phyloP scores from a whole-genome alignment of 768 basidiomycete genomes.

The Pisolithus microcarpus region DNA sequence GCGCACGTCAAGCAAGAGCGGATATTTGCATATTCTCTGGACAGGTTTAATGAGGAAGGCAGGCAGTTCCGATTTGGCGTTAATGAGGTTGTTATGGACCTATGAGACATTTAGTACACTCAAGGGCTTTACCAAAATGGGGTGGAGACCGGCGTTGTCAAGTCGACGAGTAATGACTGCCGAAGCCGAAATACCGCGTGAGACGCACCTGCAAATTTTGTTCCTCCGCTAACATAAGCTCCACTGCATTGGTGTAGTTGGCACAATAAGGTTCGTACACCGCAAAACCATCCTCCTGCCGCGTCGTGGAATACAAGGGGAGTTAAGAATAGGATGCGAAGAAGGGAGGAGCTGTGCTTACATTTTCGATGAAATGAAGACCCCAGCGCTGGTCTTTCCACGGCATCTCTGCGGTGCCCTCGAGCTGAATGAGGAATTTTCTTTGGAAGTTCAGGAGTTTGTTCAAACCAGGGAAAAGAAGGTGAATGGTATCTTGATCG shows the following conservation, averaged over 20 bases:
- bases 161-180: conserved; percentile 9
- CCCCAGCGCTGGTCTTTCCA: conserved; percentile 90
- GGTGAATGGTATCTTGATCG: conserved; percentile 91
- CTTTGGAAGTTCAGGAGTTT: conserved; percentile 95
- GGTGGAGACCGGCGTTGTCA: conserved; percentile 16
- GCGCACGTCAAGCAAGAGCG: conserved; percentile 82
- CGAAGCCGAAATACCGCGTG: conserved; percentile 4
- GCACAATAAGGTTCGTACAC: conserved; percentile 98
- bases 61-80: conserved; percentile 85
- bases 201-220: conserved; percentile 71
- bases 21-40: conserved; percentile 98
- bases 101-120: conserved; percentile 20
- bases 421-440: conserved; percentile 84
- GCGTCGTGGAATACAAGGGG: conserved; percentile 25
- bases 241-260: conserved; percentile 84
- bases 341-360: conserved; percentile 36
- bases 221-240: conserved; percentile 80
- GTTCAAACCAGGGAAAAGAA: conserved; percentile 91
- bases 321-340: conserved; percentile 32
- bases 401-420: conserved; percentile 74
- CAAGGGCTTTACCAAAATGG: background rate
- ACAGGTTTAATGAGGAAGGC: conserved; percentile 98
- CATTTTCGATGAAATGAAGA: conserved; percentile 72
- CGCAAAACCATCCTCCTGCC: conserved; percentile 92
- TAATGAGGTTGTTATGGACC: conserved; percentile 79